phyloP scores from a whole-genome alignment of 1,284 basidiomycete species.

The Sporisorium reilianum region DNA sequence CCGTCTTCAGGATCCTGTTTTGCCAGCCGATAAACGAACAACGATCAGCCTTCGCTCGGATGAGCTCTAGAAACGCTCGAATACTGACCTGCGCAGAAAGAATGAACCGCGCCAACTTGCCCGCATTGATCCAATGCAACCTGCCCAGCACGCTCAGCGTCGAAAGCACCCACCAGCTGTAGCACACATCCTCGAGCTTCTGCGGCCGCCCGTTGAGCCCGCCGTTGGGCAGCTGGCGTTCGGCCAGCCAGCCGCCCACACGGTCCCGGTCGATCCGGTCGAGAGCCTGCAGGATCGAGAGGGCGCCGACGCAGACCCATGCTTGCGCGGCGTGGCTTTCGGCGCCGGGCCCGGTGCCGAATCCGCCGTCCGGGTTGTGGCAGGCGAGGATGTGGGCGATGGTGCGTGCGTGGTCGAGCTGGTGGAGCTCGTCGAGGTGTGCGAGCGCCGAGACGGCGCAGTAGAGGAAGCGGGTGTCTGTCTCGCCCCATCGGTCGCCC shows the following conservation, averaged over 20 bases:
- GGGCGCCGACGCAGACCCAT: conserved; percentile 86
- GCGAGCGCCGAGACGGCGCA: conserved; percentile 85
- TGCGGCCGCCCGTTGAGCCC: conserved; percentile 95
- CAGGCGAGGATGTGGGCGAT: conserved; percentile 82
- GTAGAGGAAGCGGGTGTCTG: conserved; percentile 91
- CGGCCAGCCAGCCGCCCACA: conserved; percentile 90
- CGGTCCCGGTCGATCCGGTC: conserved; percentile 73
- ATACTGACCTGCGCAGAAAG: conserved; percentile 83
- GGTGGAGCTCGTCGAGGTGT: conserved; percentile 76
- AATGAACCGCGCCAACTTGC: conserved; percentile 85
- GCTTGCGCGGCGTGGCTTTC: conserved; percentile 95
- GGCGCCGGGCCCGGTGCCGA: conserved; percentile 83
- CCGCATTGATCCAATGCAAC: conserved; percentile 87
- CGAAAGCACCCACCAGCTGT: conserved; percentile 96
- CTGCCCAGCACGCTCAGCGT: conserved; percentile 86
- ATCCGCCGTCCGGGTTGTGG: conserved; percentile 95
- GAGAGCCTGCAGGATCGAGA: conserved; percentile 86
- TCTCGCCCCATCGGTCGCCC: conserved; percentile 89
- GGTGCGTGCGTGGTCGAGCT: conserved; percentile 73
- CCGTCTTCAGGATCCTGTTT: conserved; percentile 87
- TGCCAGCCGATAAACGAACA: neutral
- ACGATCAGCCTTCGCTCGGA: neutral
- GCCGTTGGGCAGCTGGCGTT: conserved; percentile 90
- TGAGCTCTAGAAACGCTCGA: too few species aligned
- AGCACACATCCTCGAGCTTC: conserved; percentile 98